Conservation (phyloP, 2,329 filamentous ascomycete species). For the Alternaria consortialis region DNA sequence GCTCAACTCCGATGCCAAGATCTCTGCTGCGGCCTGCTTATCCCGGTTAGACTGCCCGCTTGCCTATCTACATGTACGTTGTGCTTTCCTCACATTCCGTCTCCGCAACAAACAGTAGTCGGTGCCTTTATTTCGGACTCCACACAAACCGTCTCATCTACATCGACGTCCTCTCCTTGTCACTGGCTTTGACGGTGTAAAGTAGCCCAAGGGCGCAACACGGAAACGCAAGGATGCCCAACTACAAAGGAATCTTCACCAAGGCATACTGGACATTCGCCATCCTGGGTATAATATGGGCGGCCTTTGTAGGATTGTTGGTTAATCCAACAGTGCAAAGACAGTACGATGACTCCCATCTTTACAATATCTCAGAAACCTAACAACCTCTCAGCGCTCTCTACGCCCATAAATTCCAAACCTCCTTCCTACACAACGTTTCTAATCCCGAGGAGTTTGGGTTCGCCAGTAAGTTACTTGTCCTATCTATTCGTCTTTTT, state of each 20-base stretch:
- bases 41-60: slow-evolving; percentile 7
- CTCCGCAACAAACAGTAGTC: not conserved
- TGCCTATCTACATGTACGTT: slow-evolving; percentile 8
- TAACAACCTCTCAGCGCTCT: slow-evolving; percentile 67
- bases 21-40: slow-evolving; percentile 9
- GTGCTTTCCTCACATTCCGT: not conserved
- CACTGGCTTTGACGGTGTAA: not conserved
- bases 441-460: slow-evolving; percentile 83
- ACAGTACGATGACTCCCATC: slow-evolving; percentile 66
- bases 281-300: slow-evolving; percentile 70
- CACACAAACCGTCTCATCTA: not conserved
- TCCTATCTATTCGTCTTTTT: not conserved
- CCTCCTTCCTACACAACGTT: slow-evolving; percentile 74
- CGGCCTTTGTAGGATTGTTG: slow-evolving; percentile 70
- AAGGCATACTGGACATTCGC: slow-evolving; percentile 52
- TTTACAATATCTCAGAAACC: not conserved
- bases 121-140: not conserved
- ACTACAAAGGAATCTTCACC: slow-evolving; percentile 38
- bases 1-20: slow-evolving; percentile 17
- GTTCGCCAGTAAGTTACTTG: slow-evolving; percentile 72
- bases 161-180: not conserved
- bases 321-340: slow-evolving; percentile 78
- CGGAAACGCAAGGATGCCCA: slow-evolving; percentile 32
- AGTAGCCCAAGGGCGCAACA: not conserved
- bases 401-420: slow-evolving; percentile 84